phyloP scores from a whole-genome alignment of 78 protist species.

The Anaeramoeba flamelloides region DNA sequence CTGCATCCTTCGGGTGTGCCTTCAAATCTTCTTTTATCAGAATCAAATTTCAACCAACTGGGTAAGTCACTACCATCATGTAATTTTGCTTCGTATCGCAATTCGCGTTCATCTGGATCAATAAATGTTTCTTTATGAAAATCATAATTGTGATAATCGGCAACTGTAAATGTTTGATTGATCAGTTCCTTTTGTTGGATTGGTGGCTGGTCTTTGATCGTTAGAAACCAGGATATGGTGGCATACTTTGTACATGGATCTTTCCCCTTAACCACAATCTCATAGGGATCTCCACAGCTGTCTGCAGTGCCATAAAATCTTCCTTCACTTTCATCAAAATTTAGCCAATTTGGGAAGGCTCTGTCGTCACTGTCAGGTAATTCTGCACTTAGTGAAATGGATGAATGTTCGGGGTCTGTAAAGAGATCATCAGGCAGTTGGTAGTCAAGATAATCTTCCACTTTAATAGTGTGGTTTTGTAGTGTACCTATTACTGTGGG shows the following conservation, averaged over 20 bases:
- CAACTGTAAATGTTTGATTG: neutral
- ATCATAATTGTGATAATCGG: neutral
- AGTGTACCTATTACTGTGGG: neutral
- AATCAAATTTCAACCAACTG: too few relatives aligned
- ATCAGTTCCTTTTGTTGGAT: neutral
- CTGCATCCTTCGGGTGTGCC: too few relatives aligned
- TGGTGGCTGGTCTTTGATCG: neutral
- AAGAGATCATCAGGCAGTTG: neutral
- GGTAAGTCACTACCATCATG: too few relatives aligned
- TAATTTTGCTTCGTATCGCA: neutral
- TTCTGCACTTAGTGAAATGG: neutral
- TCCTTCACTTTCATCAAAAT: neutral
- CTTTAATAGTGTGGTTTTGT: slow-evolving; percentile 1
- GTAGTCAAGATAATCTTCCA: neutral
- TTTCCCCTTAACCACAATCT: neutral
- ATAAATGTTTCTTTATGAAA: neutral
- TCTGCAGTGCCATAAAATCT: neutral
- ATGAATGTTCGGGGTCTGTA: neutral
- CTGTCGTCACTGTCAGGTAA: too few relatives aligned
- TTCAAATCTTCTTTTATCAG: too few relatives aligned
- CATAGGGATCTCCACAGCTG: neutral
- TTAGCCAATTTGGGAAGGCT: too few relatives aligned
- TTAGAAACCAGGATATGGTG: neutral
- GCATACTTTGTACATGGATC: neutral
- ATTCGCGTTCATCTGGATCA: neutral